phyloP scores from a whole-genome alignment of 805 yeast genomes.

The Ogataea ramenticola region DNA sequence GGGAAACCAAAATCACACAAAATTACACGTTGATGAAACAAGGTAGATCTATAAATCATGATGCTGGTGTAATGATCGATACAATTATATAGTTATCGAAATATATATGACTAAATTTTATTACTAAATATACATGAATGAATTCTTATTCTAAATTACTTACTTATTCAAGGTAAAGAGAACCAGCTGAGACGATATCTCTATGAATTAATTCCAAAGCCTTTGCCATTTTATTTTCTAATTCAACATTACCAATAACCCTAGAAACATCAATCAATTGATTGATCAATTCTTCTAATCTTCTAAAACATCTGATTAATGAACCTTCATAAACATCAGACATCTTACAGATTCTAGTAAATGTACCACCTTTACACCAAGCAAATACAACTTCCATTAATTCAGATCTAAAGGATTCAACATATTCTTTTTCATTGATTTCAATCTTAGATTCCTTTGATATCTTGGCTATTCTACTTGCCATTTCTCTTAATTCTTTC shows the following conservation, averaged over 20 bases:
- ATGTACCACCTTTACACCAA: slow-evolving; percentile 95
- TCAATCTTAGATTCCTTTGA: slow-evolving; percentile 88
- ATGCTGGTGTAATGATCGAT: slow-evolving; percentile 16
- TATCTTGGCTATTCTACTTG: slow-evolving; percentile 81
- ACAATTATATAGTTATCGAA: slow-evolving; percentile 3
- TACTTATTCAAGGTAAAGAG: slow-evolving; percentile 51
- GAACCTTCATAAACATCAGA: slow-evolving; percentile 98
- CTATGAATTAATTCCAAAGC: slow-evolving; percentile 84
- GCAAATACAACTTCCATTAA: slow-evolving; percentile 94
- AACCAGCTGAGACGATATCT: slow-evolving; percentile 95
- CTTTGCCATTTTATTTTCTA: slow-evolving; percentile 83
- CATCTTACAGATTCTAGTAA: slow-evolving; percentile 97
- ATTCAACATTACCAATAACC: slow-evolving; percentile 83
- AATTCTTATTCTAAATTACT: neutral
- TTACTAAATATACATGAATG: no score
- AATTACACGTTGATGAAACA: slow-evolving; percentile 14
- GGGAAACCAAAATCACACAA: slow-evolving; percentile 12
- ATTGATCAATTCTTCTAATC: slow-evolving; percentile 87
- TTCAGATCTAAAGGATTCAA: slow-evolving; percentile 86
- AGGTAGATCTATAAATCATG: slow-evolving; percentile 12
- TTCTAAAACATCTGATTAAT: slow-evolving; percentile 86
- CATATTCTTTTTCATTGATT: slow-evolving; percentile 83
- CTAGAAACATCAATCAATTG: slow-evolving; percentile 90
- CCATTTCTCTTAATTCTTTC: slow-evolving; percentile 84
- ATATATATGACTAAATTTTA: no score